Evolutionary conservation across 2,329 filamentous ascomycete genomes (phyloP).

Genomic region (Phialemonium atrogriseum): DNA sequence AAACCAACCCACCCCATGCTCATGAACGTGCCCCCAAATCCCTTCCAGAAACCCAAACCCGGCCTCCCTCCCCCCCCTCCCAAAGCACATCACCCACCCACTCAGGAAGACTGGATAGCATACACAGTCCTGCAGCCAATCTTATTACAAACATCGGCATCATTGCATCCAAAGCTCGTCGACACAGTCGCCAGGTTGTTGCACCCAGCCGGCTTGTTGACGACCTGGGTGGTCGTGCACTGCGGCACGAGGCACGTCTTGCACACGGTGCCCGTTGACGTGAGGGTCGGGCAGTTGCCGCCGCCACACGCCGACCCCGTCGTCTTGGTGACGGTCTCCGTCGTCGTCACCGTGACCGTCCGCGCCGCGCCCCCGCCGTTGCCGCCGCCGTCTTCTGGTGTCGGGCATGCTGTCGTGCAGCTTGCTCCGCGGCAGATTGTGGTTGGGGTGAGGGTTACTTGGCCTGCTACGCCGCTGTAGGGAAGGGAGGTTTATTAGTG

Average conservation of each 20-base stretch:
- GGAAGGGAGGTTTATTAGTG: neutral
- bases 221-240: conserved; percentile 5
- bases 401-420: neutral
- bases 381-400: too few relatives aligned
- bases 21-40: too few relatives aligned
- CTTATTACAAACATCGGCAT: conserved; percentile 2
- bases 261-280: conserved; percentile 8
- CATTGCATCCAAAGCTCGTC: conserved; percentile 4
- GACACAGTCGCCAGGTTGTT: conserved; percentile 2
- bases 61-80: too few relatives aligned
- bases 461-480: neutral
- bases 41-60: too few relatives aligned
- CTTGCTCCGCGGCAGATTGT: neutral
- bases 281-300: conserved; percentile 8
- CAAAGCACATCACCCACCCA: too few relatives aligned
- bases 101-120: too few relatives aligned
- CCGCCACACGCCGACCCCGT: conserved; percentile 3
- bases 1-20: too few relatives aligned
- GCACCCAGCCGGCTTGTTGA: conserved; percentile 8
- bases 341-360: conserved; percentile 1
- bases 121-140: conserved; percentile 6
- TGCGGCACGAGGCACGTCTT: conserved; percentile 8
- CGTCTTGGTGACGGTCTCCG: conserved; percentile 2
- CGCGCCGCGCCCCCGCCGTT: neutral
- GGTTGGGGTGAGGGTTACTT: conserved; percentile 1